Conservation (phyloP, 2,329 filamentous ascomycete species). For the Fusarium sp. region DNA sequence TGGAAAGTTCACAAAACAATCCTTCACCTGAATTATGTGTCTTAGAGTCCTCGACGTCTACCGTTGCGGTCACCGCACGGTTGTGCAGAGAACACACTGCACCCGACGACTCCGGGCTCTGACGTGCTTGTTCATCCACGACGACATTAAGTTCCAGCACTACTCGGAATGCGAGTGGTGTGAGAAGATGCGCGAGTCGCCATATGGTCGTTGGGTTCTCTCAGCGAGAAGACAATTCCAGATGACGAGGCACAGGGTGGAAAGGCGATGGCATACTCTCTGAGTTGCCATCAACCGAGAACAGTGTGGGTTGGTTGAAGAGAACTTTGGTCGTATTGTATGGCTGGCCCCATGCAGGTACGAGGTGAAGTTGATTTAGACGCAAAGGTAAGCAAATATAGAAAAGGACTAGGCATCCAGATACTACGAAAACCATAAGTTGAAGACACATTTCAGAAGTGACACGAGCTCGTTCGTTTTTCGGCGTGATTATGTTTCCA, state of each 20-base stretch:
- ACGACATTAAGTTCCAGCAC: slow-evolving; percentile 5
- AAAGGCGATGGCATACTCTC: background rate
- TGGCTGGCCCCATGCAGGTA: too few relatives aligned
- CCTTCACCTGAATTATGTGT: slow-evolving; percentile 16
- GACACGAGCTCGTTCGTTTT: background rate
- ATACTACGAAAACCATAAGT: background rate
- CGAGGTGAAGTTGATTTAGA: background rate
- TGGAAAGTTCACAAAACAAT: background rate
- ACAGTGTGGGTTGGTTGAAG: too few relatives aligned
- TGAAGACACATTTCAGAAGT: background rate
- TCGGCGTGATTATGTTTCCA: background rate
- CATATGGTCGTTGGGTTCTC: background rate
- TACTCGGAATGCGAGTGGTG: slow-evolving; percentile 8
- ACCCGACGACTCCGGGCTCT: background rate
- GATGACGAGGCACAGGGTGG: background rate
- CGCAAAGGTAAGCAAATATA: background rate
- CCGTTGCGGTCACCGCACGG: slow-evolving; percentile 50
- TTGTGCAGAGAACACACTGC: slow-evolving; percentile 51
- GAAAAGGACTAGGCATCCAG: background rate
- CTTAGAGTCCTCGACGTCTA: slow-evolving; percentile 10
- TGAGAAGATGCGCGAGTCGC: background rate
- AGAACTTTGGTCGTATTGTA: too few relatives aligned
- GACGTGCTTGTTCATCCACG: slow-evolving; percentile 6
- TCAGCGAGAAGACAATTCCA: background rate
- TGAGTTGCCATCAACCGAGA: background rate